Percentiles rank a stretch among this genome's conserved stretches.
These are phyloP conservation scores for Geosmithia putterillii DNA, from an alignment of 2,329 filamentous ascomycete species.

Conservation along the genomic window DNA sequence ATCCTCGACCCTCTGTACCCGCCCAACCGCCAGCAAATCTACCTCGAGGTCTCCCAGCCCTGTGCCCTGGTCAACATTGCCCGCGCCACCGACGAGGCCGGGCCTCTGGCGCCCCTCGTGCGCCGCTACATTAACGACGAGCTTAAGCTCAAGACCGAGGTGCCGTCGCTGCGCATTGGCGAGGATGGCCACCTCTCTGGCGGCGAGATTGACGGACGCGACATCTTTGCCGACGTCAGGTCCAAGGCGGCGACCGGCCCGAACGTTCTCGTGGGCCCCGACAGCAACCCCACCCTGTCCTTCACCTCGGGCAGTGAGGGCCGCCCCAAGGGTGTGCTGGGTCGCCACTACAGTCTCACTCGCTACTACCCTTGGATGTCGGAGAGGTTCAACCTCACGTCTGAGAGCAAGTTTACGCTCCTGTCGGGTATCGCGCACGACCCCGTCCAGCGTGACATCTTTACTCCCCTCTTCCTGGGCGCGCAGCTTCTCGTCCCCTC, in stretches of 20 bases:
- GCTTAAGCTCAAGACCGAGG: slow-evolving; percentile 57
- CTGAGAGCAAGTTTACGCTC: slow-evolving; percentile 67
- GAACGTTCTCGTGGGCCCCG: slow-evolving; percentile 71
- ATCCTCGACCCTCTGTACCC: slow-evolving; percentile 56
- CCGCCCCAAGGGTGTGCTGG: slow-evolving; percentile 73
- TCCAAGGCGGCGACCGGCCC: slow-evolving; percentile 44
- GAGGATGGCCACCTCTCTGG: slow-evolving; percentile 64
- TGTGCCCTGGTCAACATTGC: slow-evolving; percentile 55
- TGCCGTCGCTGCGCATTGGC: slow-evolving; percentile 60
- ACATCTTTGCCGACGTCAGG: slow-evolving; percentile 47
- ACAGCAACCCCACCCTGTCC: slow-evolving; percentile 61
- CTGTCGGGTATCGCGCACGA: slow-evolving; percentile 76
- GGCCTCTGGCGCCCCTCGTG: slow-evolving; percentile 38
- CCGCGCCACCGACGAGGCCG: slow-evolving; percentile 41
- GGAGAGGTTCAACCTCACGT: slow-evolving; percentile 60
- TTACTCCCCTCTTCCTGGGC: slow-evolving; percentile 81
- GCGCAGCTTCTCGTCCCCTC: slow-evolving; percentile 63
- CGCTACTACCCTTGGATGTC: slow-evolving; percentile 95
- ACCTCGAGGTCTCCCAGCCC: slow-evolving; percentile 69
- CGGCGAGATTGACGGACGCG: slow-evolving; percentile 50
- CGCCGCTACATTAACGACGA: slow-evolving; percentile 59
- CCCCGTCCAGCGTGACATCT: slow-evolving; percentile 62
- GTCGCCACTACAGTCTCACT: slow-evolving; percentile 74
- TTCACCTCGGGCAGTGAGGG: slow-evolving; percentile 70
- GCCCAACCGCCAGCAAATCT: slow-evolving; percentile 30